Evolutionary conservation across 106 monocot species (phyloP).

Genomic region (Allium sativum): DNA sequence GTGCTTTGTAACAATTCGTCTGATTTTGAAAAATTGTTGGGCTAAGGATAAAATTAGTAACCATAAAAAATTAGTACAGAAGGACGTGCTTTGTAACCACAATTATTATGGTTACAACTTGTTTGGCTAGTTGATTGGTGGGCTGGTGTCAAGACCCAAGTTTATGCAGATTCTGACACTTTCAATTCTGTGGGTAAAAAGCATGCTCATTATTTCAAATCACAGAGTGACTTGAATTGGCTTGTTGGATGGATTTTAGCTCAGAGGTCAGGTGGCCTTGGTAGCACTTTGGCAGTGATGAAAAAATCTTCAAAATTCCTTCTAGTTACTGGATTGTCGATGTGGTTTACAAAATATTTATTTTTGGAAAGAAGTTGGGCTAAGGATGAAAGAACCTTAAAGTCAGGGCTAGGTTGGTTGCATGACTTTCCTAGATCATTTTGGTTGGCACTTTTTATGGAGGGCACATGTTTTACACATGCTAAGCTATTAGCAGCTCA

Average conservation of each 20-base stretch:
- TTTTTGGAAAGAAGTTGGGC: constrained; percentile 17
- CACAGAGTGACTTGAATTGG: constrained; percentile 95
- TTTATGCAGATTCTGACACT: constrained; percentile 69
- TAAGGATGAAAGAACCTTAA: constrained; percentile 26
- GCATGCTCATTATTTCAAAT: constrained; percentile 81
- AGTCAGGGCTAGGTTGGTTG: constrained; percentile 57
- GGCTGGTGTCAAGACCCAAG: constrained; percentile 31
- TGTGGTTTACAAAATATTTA: constrained; percentile 32
- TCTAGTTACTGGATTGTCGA: constrained; percentile 52
- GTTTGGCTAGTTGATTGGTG: constrained; percentile 40
- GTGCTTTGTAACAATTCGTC: constrained; percentile 15
- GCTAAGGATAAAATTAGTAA: too few relatives aligned
- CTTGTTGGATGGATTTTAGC: constrained; percentile 96
- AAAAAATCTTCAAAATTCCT: constrained; percentile 93
- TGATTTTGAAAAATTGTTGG: constrained; percentile 15
- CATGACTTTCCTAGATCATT: constrained; percentile 71
- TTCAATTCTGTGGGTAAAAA: constrained; percentile 73
- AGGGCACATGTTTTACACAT: constrained; percentile 83
- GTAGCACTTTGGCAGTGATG: constrained; percentile 90
- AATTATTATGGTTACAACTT: constrained; percentile 27
- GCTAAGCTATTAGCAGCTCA: constrained; percentile 86
- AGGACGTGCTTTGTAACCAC: constrained; percentile 10
- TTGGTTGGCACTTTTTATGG: constrained; percentile 91
- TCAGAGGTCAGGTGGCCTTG: constrained; percentile 91
- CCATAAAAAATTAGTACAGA: constrained; percentile 15